A percentile compares a stretch with the other conserved stretches of the same genome.
Evolutionary conservation across 2,329 filamentous ascomycete species (phyloP).

Genomic region (Chaetomium olivaceum): DNA sequence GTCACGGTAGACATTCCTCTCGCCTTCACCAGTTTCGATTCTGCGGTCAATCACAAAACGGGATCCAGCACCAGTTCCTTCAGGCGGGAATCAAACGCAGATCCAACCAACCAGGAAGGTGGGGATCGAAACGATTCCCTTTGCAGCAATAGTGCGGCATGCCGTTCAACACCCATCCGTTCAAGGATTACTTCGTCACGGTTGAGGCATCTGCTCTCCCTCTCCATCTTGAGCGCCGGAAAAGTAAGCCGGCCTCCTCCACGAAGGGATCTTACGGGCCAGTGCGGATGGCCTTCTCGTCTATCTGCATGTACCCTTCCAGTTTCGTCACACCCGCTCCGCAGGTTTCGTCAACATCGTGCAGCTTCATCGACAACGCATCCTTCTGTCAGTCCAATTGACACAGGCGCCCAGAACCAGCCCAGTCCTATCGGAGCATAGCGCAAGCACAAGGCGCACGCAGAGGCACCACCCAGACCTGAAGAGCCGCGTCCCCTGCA

Average conservation of each 20-base stretch:
- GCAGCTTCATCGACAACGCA: constrained; percentile 7
- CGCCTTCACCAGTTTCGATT: not conserved
- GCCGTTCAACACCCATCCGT: not conserved
- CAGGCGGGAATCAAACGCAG: constrained; percentile 22
- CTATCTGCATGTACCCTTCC: constrained; percentile 1
- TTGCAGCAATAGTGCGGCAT: constrained; percentile 10
- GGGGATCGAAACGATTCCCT: constrained; percentile 18
- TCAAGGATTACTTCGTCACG: not conserved
- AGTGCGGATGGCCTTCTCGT: not conserved
- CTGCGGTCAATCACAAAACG: constrained; percentile 12
- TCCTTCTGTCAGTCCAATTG: not conserved
- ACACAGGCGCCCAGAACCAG: not conserved
- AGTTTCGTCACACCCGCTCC: constrained; percentile 1
- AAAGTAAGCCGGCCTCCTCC: not conserved
- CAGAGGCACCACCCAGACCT: not conserved
- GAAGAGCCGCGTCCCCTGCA: constrained; percentile 15
- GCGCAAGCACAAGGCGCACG: not conserved
- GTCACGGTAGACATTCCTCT: not conserved
- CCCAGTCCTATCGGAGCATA: constrained; percentile 24
- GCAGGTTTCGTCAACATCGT: constrained; percentile 7
- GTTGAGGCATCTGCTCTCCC: not conserved
- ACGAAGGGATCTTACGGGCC: not conserved
- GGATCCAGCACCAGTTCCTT: not conserved
- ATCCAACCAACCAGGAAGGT: constrained; percentile 21
- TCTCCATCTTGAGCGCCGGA: not conserved